A percentile compares a stretch with the other conserved stretches of the same genome.
Conservation (phyloP, 306 rosid species). For the Cucurbita pepo region DNA sequence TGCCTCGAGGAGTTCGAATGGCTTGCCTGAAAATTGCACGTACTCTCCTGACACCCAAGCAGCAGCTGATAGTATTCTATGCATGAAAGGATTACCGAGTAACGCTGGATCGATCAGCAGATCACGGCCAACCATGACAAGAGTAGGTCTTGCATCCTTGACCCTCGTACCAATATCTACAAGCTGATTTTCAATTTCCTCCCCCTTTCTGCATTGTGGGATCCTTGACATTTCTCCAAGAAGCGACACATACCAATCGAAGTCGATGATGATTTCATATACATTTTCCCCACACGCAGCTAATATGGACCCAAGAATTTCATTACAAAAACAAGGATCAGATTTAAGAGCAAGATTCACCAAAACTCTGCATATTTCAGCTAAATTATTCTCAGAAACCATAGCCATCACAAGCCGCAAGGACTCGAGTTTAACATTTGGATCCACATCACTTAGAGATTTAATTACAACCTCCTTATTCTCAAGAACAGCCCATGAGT, state of each 20-base stretch:
- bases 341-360: conserved; percentile 66
- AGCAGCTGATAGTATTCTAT: conserved; percentile 62
- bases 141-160: conserved; percentile 69
- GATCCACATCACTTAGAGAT: conserved; percentile 73
- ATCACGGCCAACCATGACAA: conserved; percentile 59
- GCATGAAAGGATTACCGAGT: conserved; percentile 59
- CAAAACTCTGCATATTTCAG: conserved; percentile 58
- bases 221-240: conserved; percentile 76
- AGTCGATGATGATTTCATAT: conserved; percentile 65
- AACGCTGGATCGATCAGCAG: conserved; percentile 93
- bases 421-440: conserved; percentile 62
- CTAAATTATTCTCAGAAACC: conserved; percentile 66
- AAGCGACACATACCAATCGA: conserved; percentile 81
- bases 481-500: conserved; percentile 74
- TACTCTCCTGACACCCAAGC: conserved; percentile 88
- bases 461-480: conserved; percentile 71
- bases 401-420: conserved; percentile 63
- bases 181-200: conserved; percentile 79
- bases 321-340: conserved; percentile 67
- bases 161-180: conserved; percentile 84
- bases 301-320: conserved; percentile 62
- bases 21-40: conserved; percentile 44
- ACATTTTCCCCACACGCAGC: conserved; percentile 42
- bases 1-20: conserved; percentile 77
- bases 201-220: conserved; percentile 69